Evolutionary conservation across 2,329 filamentous ascomycete genomes (phyloP).

Genomic region (Cladosporium phlei): DNA sequence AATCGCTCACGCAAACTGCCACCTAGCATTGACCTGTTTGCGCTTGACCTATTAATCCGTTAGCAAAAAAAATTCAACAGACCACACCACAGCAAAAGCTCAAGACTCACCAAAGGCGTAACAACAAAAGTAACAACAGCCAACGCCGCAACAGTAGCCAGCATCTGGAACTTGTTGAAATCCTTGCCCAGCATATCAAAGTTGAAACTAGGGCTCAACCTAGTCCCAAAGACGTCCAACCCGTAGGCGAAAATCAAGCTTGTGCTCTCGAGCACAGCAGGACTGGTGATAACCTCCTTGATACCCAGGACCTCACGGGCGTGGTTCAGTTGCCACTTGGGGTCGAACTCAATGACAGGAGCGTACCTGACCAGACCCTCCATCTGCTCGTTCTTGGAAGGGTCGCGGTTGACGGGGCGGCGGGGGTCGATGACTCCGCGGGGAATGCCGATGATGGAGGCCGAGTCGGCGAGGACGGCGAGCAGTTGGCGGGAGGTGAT

Average conservation of each 20-base stretch:
- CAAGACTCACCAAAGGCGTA: constrained; percentile 73
- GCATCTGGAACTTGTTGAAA: constrained; percentile 83
- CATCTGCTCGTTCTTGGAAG: constrained; percentile 70
- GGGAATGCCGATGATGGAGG: constrained; percentile 74
- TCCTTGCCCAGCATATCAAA: constrained; percentile 92
- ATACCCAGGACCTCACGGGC: constrained; percentile 75
- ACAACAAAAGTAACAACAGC: constrained; percentile 70
- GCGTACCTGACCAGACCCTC: constrained; percentile 76
- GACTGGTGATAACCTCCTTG: constrained; percentile 65
- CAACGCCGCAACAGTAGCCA: constrained; percentile 78
- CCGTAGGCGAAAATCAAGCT: constrained; percentile 85
- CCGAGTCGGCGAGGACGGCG: constrained; percentile 67
- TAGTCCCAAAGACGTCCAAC: constrained; percentile 79
- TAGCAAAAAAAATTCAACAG: constrained; percentile 18
- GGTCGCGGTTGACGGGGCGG: constrained; percentile 78
- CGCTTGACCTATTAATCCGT: constrained; percentile 43
- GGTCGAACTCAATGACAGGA: constrained; percentile 76
- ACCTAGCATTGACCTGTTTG: constrained; percentile 64
- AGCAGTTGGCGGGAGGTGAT: constrained; percentile 81
- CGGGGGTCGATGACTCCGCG: constrained; percentile 77
- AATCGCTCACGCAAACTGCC: constrained; percentile 42
- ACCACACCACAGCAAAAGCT: neutral
- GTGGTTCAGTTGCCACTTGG: constrained; percentile 75
- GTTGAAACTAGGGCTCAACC: constrained; percentile 77
- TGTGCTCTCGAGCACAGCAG: constrained; percentile 84